Conservation (phyloP, 202 grass and related monocot species). For the Hordeum pubiflorum region DNA sequence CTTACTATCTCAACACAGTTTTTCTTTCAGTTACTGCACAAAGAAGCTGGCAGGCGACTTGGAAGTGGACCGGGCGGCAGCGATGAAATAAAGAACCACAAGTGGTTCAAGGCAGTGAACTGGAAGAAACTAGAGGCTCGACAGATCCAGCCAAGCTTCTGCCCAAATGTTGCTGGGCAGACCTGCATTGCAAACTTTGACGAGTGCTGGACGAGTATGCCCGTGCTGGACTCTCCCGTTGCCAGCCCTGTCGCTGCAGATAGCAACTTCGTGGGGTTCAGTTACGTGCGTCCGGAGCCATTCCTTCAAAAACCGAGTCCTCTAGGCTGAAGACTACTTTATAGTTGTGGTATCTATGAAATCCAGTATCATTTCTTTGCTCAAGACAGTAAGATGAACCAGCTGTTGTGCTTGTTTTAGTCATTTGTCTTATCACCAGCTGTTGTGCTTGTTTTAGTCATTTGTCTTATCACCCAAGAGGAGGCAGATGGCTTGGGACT, state of each 20-base stretch:
- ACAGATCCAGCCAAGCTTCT: conserved; percentile 85
- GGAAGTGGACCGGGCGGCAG: conserved; percentile 58
- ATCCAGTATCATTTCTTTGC: background rate
- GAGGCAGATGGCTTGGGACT: background rate
- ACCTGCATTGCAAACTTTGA: conserved; percentile 83
- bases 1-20: background rate
- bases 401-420: background rate
- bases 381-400: background rate
- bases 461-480: background rate
- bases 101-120: conserved; percentile 91
- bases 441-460: background rate
- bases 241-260: conserved; percentile 67
- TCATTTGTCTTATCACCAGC: background rate
- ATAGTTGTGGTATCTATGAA: background rate
- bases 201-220: conserved; percentile 88
- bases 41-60: conserved; percentile 71
- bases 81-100: conserved; percentile 85
- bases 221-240: conserved; percentile 63
- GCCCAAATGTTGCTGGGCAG: conserved; percentile 72
- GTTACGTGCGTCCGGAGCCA: conserved; percentile 53
- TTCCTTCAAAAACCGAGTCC: conserved; percentile 69
- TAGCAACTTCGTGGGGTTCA: conserved; percentile 75
- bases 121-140: conserved; percentile 77
- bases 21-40: conserved; percentile 63
- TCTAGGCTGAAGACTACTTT: conserved; percentile 35